Conservation (phyloP, 441 rosid genomes). For the Pelargonium australe region DNA sequence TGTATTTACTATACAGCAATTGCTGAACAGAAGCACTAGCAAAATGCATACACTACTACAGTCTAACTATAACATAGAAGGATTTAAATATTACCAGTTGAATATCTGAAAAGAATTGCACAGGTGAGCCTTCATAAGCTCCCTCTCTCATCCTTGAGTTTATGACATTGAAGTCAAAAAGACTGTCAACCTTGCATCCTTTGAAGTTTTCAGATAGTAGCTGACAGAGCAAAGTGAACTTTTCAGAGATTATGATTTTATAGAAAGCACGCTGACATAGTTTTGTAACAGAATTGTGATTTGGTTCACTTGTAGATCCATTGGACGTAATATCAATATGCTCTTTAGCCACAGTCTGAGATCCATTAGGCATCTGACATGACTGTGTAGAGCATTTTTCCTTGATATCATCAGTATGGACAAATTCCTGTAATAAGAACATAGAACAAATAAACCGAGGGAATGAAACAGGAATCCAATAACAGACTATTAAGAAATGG, state of each 20-base stretch:
- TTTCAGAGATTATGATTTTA: slow-evolving; percentile 55
- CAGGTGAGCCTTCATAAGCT: slow-evolving; percentile 55
- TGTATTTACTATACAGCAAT: background rate
- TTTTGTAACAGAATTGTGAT: slow-evolving; percentile 35
- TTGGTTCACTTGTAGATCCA: slow-evolving; percentile 33
- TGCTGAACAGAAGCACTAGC: slow-evolving; percentile 1
- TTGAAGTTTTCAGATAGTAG: slow-evolving; percentile 60
- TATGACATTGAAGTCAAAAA: slow-evolving; percentile 47
- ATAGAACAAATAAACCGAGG: slow-evolving; percentile 12
- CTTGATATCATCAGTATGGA: slow-evolving; percentile 28
- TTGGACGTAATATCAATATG: slow-evolving; percentile 29
- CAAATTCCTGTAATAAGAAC: slow-evolving; percentile 38
- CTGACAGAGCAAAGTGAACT: slow-evolving; percentile 64
- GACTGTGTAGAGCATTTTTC: slow-evolving; percentile 26
- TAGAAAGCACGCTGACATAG: slow-evolving; percentile 59
- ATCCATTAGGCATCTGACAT: slow-evolving; percentile 31
- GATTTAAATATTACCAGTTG: slow-evolving; percentile 43
- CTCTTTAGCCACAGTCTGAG: slow-evolving; percentile 27
- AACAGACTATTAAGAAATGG: background rate
- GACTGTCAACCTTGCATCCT: slow-evolving; percentile 48
- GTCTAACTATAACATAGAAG: slow-evolving; percentile 12
- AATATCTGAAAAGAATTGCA: slow-evolving; percentile 54
- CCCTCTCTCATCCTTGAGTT: slow-evolving; percentile 72
- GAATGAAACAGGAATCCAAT: background rate
- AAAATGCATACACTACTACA: background rate